Conservation (phyloP, 805 yeast genomes). For the Kodamaea leandrae region DNA sequence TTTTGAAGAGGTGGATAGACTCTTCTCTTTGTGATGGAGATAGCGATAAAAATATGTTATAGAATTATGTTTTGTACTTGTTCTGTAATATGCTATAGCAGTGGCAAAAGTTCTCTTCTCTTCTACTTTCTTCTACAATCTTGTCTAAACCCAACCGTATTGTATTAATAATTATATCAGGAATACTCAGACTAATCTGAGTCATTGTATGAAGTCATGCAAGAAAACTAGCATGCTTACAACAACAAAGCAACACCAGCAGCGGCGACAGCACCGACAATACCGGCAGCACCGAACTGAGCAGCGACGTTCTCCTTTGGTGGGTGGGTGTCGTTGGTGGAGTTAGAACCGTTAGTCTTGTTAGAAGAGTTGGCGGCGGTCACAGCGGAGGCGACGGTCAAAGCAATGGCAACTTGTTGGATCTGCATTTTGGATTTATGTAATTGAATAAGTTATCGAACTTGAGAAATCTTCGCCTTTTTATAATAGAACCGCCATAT, state of each 20-base stretch:
- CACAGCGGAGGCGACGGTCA: conserved; percentile 28
- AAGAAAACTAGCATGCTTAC: conserved; percentile 15
- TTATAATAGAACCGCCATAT: too few species aligned
- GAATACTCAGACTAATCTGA: too few species aligned
- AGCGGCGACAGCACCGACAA: conserved; percentile 30
- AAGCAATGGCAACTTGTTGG: conserved; percentile 26
- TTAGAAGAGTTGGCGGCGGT: conserved; percentile 24
- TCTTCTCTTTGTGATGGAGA: too few species aligned
- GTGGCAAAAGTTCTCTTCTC: too few species aligned
- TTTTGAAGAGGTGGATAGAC: too few species aligned
- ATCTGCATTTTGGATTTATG: conserved; percentile 24
- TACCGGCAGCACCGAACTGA: conserved; percentile 28
- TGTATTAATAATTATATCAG: not conserved
- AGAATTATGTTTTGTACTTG: too few species aligned
- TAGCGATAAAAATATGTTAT: too few species aligned
- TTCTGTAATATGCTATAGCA: too few species aligned
- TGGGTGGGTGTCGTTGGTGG: conserved; percentile 12
- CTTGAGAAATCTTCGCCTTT: too few species aligned
- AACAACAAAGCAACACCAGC: conserved; percentile 33
- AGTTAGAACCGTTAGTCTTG: conserved; percentile 13
- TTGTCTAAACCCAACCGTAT: too few species aligned
- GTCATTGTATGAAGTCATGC: conserved; percentile 1
- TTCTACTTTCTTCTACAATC: too few species aligned
- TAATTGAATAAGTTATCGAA: not conserved
- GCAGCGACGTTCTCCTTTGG: conserved; percentile 22